Base-by-base conservation (phyloP, 1,284 basidiomycete species). In the Phenoliferia sp. region DNA sequence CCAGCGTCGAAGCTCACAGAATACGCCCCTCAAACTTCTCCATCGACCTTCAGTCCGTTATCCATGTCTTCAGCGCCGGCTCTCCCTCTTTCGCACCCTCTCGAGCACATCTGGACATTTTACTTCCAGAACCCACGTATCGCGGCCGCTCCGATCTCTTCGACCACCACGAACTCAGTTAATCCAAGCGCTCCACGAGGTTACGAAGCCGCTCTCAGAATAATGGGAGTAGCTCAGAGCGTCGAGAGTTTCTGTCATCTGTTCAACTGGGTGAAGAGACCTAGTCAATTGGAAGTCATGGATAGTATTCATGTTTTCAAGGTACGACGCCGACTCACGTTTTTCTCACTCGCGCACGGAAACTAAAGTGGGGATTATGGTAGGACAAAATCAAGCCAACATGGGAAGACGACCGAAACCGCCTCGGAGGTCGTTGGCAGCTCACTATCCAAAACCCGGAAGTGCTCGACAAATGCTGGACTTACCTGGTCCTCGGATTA, bases 401-500 rank as follows among this genome's bases (percentile, higher is more conserved):
- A 62, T 97, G 94, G 93, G 94, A 97, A 79, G 93, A 96, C 76
- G 86, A 90, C n/a, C 90, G 92, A 48, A 99, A 99, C 82, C 93
- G 94, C 79, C 86, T 90, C 73, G 95, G 95, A 60, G 95, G 95
- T 69, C 98, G 98, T 82, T 99, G 95, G 95, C 90, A 92, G 26
- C 80, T 96, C 62, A 92, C 93, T 72, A 90, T 96, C 86, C 89
- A 88, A 69, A 90, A 89, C 74, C 86, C 89, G 5, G 81, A 81
- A 39, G 78, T 94, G 69, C 81, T 95, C 58, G 94, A 97, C 81
- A 84, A 88, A 35, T 90, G 87, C 79, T 97, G 94, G 94, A 85
- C 85, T 61, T 94, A 90, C 86, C 83, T 96, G 36, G 88, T 90
- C 19, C 90, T 96, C 86, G 92, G 89, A 0, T 83, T 96, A 32